A percentile compares a stretch with the other conserved stretches of the same genome.
These are phyloP conservation scores for Chenopodium album DNA, from an alignment of 148 eudicot genomes.

Conservation along the genomic window DNA sequence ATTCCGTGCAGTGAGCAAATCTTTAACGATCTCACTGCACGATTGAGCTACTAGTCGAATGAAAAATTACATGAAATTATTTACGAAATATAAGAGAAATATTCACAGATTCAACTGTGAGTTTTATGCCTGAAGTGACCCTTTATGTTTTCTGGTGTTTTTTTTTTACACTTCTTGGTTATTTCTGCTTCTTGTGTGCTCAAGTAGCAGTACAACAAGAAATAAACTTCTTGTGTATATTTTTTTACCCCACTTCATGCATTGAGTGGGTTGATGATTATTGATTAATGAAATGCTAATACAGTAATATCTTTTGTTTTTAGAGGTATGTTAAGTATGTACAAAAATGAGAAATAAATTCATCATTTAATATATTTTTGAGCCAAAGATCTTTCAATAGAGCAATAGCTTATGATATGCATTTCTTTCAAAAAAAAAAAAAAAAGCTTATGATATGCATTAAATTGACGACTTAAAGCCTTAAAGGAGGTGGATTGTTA, in stretches of 20 bases:
- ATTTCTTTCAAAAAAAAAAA: too few species aligned
- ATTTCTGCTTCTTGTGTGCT: neutral
- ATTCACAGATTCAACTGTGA: neutral
- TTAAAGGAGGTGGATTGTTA: too few species aligned
- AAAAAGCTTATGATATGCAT: too few species aligned
- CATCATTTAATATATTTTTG: too few species aligned
- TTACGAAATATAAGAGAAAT: neutral
- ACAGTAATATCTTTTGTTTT: neutral
- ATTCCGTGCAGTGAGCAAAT: conserved; percentile 44
- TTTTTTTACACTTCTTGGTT: neutral
- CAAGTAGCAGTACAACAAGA: neutral
- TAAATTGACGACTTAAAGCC: too few species aligned
- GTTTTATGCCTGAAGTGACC: neutral
- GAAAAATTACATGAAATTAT: too few species aligned
- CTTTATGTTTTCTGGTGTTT: neutral
- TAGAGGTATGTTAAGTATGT: neutral
- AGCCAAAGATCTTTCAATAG: too few species aligned
- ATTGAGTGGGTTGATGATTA: neutral
- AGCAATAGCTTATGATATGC: too few species aligned
- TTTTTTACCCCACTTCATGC: neutral
- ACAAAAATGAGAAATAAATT: too few species aligned
- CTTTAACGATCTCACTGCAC: conserved; percentile 27
- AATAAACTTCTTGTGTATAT: neutral
- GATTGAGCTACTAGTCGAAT: neutral
- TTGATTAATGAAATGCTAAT: neutral